Base-by-base conservation (phyloP, 192 early-diverging fungal species). In the Phlyctochytrium bullatum region DNA sequence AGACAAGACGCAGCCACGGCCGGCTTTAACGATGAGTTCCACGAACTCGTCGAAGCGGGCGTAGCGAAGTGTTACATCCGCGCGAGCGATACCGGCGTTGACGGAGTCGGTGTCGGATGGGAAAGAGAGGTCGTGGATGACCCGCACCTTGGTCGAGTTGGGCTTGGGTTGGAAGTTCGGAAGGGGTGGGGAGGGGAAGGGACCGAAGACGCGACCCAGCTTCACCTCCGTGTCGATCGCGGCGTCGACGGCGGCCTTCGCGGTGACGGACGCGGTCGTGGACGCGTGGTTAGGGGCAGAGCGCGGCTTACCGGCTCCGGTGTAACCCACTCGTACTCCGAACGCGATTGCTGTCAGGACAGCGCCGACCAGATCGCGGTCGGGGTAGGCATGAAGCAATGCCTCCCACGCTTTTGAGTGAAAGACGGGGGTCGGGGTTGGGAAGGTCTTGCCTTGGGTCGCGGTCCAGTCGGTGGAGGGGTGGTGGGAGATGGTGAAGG, bases 61-160 rank as follows among this genome's bases (percentile, higher is more conserved):
- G 29, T 64, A 64, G 6, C 12, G 6, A 4, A 64, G 62, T 23
- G 16, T 29, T 3, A 34, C 59, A 30, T 3, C 28, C 28, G 28
- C 6, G 29, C 33, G 2, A 34, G 25, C 3, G 62, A 64, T 64
- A 0, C 62, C 36, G 35, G 17, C 1, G 62, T 64, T 64, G 25
- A 64, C 62, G 33, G 62, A 64, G 3, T 24, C 23, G 2, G 28
- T 28, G 1, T 64, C 40, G 36, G 35, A 40, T 0, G 40, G 62
- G 35, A 28, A 64, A 50, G 62, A 64, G 35, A 64, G 40, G 62
- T 64, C 29, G 36, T 64, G 62, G 20, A 30, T 64, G 36, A 25
- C 0, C 3, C 62, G 0, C 3, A 33, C 1, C 3, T 27, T 28
- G 0, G 35, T 40, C 14, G 3, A n/a, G 36, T 33, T n/a, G n/a